Percentiles rank a stretch among this genome's conserved stretches.
phyloP scores from a whole-genome alignment of 179 eudicot genomes.

The Camellia oleifera region DNA sequence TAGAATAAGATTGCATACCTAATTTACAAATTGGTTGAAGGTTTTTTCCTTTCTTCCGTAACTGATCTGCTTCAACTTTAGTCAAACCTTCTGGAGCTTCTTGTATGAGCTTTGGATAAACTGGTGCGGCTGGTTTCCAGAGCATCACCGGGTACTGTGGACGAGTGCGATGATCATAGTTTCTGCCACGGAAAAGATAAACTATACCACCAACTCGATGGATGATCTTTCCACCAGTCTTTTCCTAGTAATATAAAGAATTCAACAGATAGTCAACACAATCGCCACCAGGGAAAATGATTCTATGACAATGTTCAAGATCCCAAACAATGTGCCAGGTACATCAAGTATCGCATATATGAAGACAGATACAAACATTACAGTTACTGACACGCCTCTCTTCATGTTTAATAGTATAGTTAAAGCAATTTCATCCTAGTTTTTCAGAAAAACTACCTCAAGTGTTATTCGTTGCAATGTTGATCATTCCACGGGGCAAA shows the following conservation, averaged over 20 bases:
- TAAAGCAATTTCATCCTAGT: neutral
- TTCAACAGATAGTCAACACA: neutral
- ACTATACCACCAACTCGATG: conserved; percentile 76
- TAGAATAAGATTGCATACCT: conserved; percentile 35
- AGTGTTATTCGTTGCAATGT: neutral
- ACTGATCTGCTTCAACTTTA: conserved; percentile 65
- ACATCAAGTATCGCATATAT: neutral
- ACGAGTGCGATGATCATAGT: conserved; percentile 72
- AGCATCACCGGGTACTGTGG: conserved; percentile 87
- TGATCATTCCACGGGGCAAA: neutral
- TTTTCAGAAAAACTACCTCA: neutral
- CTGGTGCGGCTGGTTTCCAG: conserved; percentile 98
- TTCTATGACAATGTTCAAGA: neutral
- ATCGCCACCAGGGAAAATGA: neutral
- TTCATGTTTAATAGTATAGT: neutral
- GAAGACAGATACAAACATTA: neutral
- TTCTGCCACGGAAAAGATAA: conserved; percentile 85
- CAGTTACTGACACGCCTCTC: neutral
- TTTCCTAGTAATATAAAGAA: conserved; percentile 49
- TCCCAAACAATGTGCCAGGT: neutral
- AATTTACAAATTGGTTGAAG: conserved; percentile 82
- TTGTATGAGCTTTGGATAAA: conserved; percentile 94
- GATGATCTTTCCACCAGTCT: conserved; percentile 87
- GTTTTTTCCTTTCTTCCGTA: conserved; percentile 61
- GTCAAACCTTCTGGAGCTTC: conserved; percentile 93